A percentile compares a stretch with the other conserved stretches of the same genome.
These are phyloP conservation scores for Strigomonas galati DNA, from an alignment of 208 protist genomes.

Conservation along the genomic window DNA sequence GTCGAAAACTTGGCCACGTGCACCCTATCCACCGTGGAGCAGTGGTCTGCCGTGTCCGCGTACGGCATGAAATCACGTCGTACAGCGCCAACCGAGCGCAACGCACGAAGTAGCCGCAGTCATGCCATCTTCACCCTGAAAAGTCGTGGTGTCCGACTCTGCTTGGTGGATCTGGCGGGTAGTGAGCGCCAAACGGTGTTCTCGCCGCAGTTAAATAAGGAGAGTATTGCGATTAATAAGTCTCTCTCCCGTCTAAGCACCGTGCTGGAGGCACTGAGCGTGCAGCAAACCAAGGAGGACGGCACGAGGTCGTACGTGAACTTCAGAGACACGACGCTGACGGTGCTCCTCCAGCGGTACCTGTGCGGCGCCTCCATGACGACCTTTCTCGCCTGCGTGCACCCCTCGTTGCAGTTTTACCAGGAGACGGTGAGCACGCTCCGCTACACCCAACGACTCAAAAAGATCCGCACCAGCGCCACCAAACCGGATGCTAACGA, in stretches of 20 bases:
- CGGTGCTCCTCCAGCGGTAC: conserved; percentile 87
- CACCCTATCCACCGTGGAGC: conserved; percentile 44
- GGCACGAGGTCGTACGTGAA: conserved; percentile 67
- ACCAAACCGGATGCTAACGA: conserved; percentile 27
- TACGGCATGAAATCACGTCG: conserved; percentile 78
- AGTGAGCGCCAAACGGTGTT: conserved; percentile 84
- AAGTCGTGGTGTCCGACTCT: conserved; percentile 65
- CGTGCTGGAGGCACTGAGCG: conserved; percentile 81
- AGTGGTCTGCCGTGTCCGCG: conserved; percentile 66
- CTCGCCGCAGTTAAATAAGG: conserved; percentile 78
- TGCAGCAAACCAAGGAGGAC: conserved; percentile 35
- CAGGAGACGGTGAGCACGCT: conserved; percentile 85
- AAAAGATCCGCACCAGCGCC: conserved; percentile 58
- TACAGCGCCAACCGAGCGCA: conserved; percentile 86
- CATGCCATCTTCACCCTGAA: conserved; percentile 92
- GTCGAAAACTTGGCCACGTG: conserved; percentile 75
- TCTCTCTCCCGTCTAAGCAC: conserved; percentile 85
- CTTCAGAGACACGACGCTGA: conserved; percentile 85
- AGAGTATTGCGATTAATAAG: conserved; percentile 91
- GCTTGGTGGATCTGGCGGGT: conserved; percentile 85
- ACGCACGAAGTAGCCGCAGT: conserved; percentile 88
- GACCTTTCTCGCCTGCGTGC: conserved; percentile 87
- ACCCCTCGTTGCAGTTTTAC: conserved; percentile 52
- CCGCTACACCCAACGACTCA: conserved; percentile 83
- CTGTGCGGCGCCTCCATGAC: conserved; percentile 74